Percentiles rank a stretch among this genome's conserved stretches.
These are phyloP conservation scores for Botrytis porri DNA, from an alignment of 2,329 filamentous ascomycete genomes.

Conservation along the genomic window DNA sequence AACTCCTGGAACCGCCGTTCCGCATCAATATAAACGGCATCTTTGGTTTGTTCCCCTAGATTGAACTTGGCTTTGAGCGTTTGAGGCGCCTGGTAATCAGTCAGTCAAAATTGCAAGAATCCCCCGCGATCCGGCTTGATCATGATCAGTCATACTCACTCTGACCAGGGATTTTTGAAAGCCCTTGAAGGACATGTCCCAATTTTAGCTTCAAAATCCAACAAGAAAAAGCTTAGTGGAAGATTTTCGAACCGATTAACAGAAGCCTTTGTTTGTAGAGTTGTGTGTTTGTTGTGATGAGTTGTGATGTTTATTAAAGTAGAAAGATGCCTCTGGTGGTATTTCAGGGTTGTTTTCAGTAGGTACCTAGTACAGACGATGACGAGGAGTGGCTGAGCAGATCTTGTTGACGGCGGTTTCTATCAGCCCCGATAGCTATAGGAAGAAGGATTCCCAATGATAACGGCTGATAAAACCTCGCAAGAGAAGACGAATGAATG, in stretches of 20 bases:
- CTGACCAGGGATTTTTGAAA: constrained; percentile 86
- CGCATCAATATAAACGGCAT: constrained; percentile 90
- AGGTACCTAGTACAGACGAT: constrained; percentile 28
- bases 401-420: constrained; percentile 11
- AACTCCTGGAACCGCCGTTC: constrained; percentile 92
- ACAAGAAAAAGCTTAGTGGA: background rate
- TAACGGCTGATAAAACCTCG: background rate
- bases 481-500: background rate
- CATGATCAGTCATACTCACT: constrained; percentile 50
- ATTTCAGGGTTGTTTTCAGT: constrained; percentile 17
- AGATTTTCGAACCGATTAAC: background rate
- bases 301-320: background rate
- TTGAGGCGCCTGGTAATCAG: constrained; percentile 69
- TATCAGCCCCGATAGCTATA: constrained; percentile 16
- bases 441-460: background rate
- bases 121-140: constrained; percentile 24
- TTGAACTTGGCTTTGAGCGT: constrained; percentile 90
- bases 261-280: background rate
- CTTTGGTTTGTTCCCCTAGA: constrained; percentile 91
- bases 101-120: constrained; percentile 29
- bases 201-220: constrained; percentile 10
- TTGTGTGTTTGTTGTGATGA: background rate
- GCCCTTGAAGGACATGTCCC: constrained; percentile 89
- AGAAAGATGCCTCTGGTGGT: constrained; percentile 3
- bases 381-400: constrained; percentile 35